These are phyloP conservation scores for Dendrocalamus sinicus DNA, from an alignment of 176 grass and related monocot genomes.

Conservation along the genomic window DNA sequence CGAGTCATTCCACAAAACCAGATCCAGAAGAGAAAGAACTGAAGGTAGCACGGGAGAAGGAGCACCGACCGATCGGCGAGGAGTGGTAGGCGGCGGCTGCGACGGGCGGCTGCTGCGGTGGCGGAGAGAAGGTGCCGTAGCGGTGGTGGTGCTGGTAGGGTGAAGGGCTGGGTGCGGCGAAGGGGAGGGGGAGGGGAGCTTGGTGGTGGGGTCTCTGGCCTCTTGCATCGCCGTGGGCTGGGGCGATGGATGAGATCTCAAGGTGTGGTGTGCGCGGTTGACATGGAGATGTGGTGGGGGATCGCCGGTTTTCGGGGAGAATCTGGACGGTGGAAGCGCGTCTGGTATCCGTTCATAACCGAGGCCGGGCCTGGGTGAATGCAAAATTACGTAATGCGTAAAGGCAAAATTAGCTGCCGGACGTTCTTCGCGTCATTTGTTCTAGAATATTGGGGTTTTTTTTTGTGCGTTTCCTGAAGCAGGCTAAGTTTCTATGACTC, in stretches of 20 bases:
- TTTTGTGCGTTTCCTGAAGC: too few species aligned
- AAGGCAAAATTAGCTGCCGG: too few species aligned
- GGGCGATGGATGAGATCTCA: not conserved
- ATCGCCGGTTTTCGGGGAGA: not conserved
- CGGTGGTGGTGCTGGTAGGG: not conserved
- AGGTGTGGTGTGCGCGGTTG: not conserved
- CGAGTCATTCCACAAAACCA: slow-evolving; percentile 1
- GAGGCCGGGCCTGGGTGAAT: too few species aligned
- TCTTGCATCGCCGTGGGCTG: slow-evolving; percentile 25
- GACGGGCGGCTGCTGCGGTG: not conserved
- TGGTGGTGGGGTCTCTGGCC: not conserved
- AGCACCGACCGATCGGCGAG: slow-evolving; percentile 27
- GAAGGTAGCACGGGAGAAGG: not conserved
- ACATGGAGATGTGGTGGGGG: not conserved
- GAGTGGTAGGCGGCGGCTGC: not conserved
- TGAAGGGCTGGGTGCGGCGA: not conserved
- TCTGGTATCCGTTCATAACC: too few species aligned
- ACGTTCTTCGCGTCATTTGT: too few species aligned
- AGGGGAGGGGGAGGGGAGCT: not conserved
- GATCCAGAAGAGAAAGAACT: not conserved
- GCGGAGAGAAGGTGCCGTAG: slow-evolving; percentile 50
- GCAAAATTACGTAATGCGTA: too few species aligned
- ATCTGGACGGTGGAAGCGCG: too few species aligned
- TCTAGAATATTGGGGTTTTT: too few species aligned
- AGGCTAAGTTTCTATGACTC: too few species aligned